Base-by-base conservation (phyloP, 495 filamentous ascomycete species). In the Thozetella sp. region DNA sequence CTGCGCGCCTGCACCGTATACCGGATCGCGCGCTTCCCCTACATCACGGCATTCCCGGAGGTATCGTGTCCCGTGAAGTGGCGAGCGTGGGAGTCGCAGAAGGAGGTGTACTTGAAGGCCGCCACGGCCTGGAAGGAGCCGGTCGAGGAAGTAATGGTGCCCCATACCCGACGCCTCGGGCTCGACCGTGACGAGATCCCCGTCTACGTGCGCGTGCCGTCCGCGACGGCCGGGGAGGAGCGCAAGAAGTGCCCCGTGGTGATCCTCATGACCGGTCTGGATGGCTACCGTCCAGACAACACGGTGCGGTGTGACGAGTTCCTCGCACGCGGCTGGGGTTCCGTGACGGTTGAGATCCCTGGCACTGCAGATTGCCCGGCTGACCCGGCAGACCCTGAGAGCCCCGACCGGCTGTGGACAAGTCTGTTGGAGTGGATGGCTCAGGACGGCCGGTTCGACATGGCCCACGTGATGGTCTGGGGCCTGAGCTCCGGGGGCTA, bases 331-430 rank as follows among this genome's bases (percentile, higher is more conserved):
- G 86, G 82, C 22, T 89, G 81, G 86, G 87, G 70, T 23, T 75
- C 69, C 1, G 77, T 92, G 2, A 76, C 90, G 25, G 80, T 85
- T 23, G 91, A 94, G 73, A 91, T 94, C 58, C 91, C 90, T 0
- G 91, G 91, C 0, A 94, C 91, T 1, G 91, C 88, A 2, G 91
- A 94, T 68, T 91, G 83, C 58, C 91, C 90, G 0, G 88, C 90
- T 0, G 84, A 87, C 57, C 76, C 72, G 3, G 71, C 76, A 0
- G 80, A 84, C 56, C 74, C 82, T 2, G 63, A 69, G 22, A 67
- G 69, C 2, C 63, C 77, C 0, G 85, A 86, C 24, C 76, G 88
- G 20, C 73, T 88, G 51, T 92, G 89, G 84, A 75, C 76, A 26
- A 88, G 82, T 55, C 71, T 92, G 59, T 72, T 93, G 10, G 83